These are phyloP conservation scores for Neophaeococcomyces aloes DNA, from an alignment of 2,329 filamentous ascomycete species.

Conservation along the genomic window DNA sequence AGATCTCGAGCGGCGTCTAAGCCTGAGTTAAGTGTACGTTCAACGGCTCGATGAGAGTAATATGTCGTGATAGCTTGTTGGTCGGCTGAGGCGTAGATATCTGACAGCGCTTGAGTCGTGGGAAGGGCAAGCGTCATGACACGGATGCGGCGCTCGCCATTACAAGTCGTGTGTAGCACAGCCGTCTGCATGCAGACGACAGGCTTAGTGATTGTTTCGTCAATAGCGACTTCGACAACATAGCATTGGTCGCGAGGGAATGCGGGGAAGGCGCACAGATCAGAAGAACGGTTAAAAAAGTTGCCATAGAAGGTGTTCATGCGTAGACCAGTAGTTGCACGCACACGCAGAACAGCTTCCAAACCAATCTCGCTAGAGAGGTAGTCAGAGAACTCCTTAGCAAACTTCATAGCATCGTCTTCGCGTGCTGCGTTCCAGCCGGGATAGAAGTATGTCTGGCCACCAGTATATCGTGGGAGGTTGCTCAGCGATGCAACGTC, in stretches of 20 bases:
- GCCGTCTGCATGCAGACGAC: conserved; percentile 89
- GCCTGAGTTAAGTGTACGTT: conserved; percentile 72
- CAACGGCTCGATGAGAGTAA: conserved; percentile 95
- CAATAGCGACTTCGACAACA: conserved; percentile 95
- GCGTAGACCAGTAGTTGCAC: conserved; percentile 83
- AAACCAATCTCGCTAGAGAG: conserved; percentile 93
- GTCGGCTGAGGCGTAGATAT: conserved; percentile 89
- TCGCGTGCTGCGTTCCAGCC: conserved; percentile 90
- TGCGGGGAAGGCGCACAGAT: conserved; percentile 93
- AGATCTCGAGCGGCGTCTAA: conserved; percentile 85
- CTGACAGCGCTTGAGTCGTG: conserved; percentile 79
- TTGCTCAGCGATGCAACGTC: conserved; percentile 95
- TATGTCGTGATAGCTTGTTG: conserved; percentile 87
- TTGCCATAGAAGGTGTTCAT: conserved; percentile 99
- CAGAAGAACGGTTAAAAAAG: conserved; percentile 97
- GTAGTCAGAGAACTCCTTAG: conserved; percentile 91
- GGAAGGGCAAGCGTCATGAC: conserved; percentile 89
- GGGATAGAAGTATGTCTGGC: conserved; percentile 97
- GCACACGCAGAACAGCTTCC: conserved; percentile 88
- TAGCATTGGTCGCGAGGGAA: conserved; percentile 97
- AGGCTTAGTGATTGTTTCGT: conserved; percentile 84
- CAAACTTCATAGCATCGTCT: conserved; percentile 96
- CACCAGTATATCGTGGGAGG: conserved; percentile 87
- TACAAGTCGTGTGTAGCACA: conserved; percentile 94
- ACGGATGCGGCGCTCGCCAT: conserved; percentile 87